A percentile compares a stretch with the other conserved stretches of the same genome.
These are phyloP conservation scores for Dactylis glomerata DNA, from an alignment of 176 grass and related monocot species.

Conservation along the genomic window DNA sequence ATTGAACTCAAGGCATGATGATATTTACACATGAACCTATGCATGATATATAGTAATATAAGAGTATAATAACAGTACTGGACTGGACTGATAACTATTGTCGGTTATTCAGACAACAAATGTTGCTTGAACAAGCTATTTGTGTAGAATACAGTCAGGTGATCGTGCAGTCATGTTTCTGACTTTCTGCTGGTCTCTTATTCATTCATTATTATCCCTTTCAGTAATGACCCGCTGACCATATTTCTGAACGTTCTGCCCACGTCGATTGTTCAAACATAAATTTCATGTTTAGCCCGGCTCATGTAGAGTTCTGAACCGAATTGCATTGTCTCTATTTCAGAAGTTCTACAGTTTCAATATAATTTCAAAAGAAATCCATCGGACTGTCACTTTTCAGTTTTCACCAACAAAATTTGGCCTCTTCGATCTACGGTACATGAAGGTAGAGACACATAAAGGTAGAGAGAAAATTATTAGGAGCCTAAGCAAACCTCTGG, in stretches of 20 bases:
- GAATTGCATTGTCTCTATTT: background rate
- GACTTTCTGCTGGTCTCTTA: background rate
- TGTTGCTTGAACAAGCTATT: slow-evolving; percentile 16
- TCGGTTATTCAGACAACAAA: background rate
- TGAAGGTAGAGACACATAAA: background rate
- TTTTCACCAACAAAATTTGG: background rate
- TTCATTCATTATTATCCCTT: background rate
- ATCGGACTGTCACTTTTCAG: background rate
- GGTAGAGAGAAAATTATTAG: background rate
- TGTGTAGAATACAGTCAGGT: slow-evolving; percentile 6
- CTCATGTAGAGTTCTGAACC: background rate
- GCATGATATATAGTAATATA: background rate
- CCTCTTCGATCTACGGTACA: background rate
- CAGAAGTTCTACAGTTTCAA: background rate
- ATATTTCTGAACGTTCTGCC: background rate
- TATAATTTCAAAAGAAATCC: background rate
- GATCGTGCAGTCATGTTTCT: slow-evolving; percentile 31
- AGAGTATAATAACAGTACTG: slow-evolving; percentile 5
- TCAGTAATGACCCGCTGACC: background rate
- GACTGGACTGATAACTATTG: background rate
- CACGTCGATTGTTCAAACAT: background rate
- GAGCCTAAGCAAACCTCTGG: slow-evolving; percentile 15
- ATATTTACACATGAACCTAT: background rate
- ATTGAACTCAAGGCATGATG: background rate
- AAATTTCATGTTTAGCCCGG: background rate